Evolutionary conservation across 352 stramenopile species (phyloP), one percentile per base, ranked within the genome.

Genomic region (Phytophthora cactorum): DNA sequence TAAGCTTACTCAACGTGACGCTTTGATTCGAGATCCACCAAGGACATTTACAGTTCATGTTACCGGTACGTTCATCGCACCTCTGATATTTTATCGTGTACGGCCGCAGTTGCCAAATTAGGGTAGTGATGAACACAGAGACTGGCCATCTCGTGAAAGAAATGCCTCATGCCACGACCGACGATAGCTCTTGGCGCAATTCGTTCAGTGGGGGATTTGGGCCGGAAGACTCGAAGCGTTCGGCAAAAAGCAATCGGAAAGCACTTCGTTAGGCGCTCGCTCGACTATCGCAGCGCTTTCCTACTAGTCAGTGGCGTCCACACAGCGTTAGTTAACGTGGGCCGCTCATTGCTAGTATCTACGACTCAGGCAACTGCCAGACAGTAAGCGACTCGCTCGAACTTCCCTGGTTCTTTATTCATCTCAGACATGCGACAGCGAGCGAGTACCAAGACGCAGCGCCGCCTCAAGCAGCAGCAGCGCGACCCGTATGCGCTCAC

Each of bases 381-480:
- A 58, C 31, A 50, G 29, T 5, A 52, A 70, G 12, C 11, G 64
- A 71, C 49, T 52, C 47, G n/a, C 34, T 38, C 31, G n/a, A 15
- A 34, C 14, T 28, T 38, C 2, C 2, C 17, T 6, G 6, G n/a
- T 6, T 49, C 38, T 3, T 25, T 17, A 34, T 52, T n/a, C 3
- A 29, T 22, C 31, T 31, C 12, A 17, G 22, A 52, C 46, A 79
- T 79, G 72, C 59, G 63, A 36, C 67, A 75, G 56, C 71, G 67
- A 34, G 57, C 66, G 57, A 74, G 72, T 66, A 59, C 49, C 55
- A 77, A 83, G 63, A 73, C 68, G 45, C 68, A 83, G 57, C 52
- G 58, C 4, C 62, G 63, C 11, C 52, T 70, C 38, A 68, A 65
- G 51, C 66, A 83, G 63, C 59, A 70, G 56, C 73, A 81, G 31